Evolutionary conservation across 2,329 filamentous ascomycete species (phyloP).

Genomic region (Thielaviopsis euricoi): DNA sequence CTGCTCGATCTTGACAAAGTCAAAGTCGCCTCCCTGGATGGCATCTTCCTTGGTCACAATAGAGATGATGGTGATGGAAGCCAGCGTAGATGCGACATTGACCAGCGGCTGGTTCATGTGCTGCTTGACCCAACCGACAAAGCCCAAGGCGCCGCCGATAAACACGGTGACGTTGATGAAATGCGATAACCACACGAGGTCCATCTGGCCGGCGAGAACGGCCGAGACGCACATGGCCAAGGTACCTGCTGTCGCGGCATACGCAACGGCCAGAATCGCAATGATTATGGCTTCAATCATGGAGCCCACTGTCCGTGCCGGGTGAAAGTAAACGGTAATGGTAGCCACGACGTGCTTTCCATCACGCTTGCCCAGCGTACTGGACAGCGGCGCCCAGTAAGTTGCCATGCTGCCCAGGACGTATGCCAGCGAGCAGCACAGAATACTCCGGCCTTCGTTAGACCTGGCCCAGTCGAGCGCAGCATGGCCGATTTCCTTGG

Average conservation of each 20-base stretch:
- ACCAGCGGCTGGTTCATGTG: slow-evolving; percentile 62
- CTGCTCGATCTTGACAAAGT: slow-evolving; percentile 64
- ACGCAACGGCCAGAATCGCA: slow-evolving; percentile 61
- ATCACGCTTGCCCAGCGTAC: slow-evolving; percentile 65
- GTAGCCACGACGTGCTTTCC: slow-evolving; percentile 91
- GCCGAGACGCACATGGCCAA: slow-evolving; percentile 81
- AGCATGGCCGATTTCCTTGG: slow-evolving; percentile 22
- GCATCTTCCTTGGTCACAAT: slow-evolving; percentile 83
- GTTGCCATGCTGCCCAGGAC: slow-evolving; percentile 73
- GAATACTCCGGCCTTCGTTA: slow-evolving; percentile 57
- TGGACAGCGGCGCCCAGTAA: slow-evolving; percentile 57
- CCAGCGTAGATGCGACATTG: slow-evolving; percentile 70
- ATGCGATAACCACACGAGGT: slow-evolving; percentile 57
- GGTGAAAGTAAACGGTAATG: slow-evolving; percentile 88
- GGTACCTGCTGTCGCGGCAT: slow-evolving; percentile 51
- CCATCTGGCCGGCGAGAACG: slow-evolving; percentile 51
- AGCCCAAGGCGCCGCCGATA: slow-evolving; percentile 70
- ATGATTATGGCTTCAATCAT: slow-evolving; percentile 77
- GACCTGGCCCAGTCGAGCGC: slow-evolving; percentile 49
- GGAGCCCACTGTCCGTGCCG: slow-evolving; percentile 67
- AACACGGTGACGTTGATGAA: slow-evolving; percentile 67
- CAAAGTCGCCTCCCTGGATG: slow-evolving; percentile 67
- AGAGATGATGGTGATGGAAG: slow-evolving; percentile 77
- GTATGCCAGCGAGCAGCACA: slow-evolving; percentile 88
- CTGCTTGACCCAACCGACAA: slow-evolving; percentile 79